phyloP scores from a whole-genome alignment of 768 basidiomycete genomes.

The Kondoa malvinella region DNA sequence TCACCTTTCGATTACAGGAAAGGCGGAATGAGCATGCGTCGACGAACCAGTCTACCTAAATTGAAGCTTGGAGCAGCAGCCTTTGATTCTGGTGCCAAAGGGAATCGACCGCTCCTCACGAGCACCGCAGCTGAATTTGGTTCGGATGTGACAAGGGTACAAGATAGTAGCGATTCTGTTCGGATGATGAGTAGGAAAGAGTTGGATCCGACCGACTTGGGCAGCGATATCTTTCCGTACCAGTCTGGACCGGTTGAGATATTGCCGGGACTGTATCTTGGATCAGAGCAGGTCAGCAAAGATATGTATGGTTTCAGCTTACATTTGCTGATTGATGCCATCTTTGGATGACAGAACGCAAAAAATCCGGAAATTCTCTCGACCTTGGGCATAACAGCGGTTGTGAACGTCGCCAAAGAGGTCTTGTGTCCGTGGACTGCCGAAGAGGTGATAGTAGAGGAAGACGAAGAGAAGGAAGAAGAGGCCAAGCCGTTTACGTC shows the following conservation, averaged over 20 bases:
- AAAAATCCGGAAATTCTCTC: slow-evolving; percentile 57
- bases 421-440: slow-evolving; percentile 36
- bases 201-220: background rate
- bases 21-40: slow-evolving; percentile 24
- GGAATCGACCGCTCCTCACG: slow-evolving; percentile 6
- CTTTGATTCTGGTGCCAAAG: background rate
- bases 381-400: slow-evolving; percentile 54
- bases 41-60: slow-evolving; percentile 23
- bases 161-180: slow-evolving; percentile 16
- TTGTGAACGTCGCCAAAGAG: slow-evolving; percentile 88
- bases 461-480: background rate
- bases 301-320: background rate
- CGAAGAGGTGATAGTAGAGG: background rate
- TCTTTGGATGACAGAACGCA: slow-evolving; percentile 44
- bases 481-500: background rate
- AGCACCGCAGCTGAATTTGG: background rate
- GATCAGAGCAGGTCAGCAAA: slow-evolving; percentile 45
- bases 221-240: slow-evolving; percentile 42
- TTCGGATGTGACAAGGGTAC: background rate
- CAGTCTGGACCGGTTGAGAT: slow-evolving; percentile 64
- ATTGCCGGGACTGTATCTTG: slow-evolving; percentile 71
- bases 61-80: slow-evolving; percentile 15
- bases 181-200: slow-evolving; percentile 8
- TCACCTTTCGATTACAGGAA: slow-evolving; percentile 7
- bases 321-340: background rate